Base-by-base conservation (phyloP, 331 rosid genomes). In the Malus hybrid region DNA sequence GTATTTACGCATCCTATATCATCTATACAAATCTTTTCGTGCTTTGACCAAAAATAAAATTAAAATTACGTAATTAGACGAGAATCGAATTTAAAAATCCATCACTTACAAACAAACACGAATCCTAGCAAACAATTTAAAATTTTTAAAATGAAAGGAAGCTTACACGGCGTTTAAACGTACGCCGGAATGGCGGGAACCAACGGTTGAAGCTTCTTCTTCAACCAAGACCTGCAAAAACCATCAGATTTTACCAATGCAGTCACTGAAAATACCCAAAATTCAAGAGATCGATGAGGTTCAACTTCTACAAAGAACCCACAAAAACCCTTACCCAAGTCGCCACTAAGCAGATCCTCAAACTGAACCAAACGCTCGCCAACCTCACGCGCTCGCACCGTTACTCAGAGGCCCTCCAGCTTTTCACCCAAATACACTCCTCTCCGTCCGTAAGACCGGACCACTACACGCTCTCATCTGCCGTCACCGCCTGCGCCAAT, bases 381-480 rank as follows among this genome's bases (percentile, higher is more conserved):
- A 46, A 80, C 28, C 90, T 88, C 70, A 81, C 61, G 7, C 87
- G 79, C 33, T 79, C 90, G n/a, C 75, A 81, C 67, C 79, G 76
- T 55, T 81, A 73, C 83, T 33, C 73, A 1, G 86, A 92, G 2
- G 71, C 88, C 59, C 83, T 90, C 76, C 77, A 69, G 36, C 85
- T 90, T 48, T 90, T 88, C 72, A 46, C 62, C 62, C 75, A 78
- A 72, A 85, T 85, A 66, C 87, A 90, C 78, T 86, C 94, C 12
- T 82, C 90, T 1, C 76, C 13, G 19, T 65, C 61, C 39, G 75
- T 77, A 28, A 77, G 69, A 65, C 90, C 93, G 5, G 98, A 93
- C 75, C 93, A 88, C 70, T 88, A 82, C 80, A 86, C 90, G 70
- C 84, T 93, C 67, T 93, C 98, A 68, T 68, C 90, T 0, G 86